phyloP scores from a whole-genome alignment of 140 eudicot genomes.

The Anethum foeniculum region DNA sequence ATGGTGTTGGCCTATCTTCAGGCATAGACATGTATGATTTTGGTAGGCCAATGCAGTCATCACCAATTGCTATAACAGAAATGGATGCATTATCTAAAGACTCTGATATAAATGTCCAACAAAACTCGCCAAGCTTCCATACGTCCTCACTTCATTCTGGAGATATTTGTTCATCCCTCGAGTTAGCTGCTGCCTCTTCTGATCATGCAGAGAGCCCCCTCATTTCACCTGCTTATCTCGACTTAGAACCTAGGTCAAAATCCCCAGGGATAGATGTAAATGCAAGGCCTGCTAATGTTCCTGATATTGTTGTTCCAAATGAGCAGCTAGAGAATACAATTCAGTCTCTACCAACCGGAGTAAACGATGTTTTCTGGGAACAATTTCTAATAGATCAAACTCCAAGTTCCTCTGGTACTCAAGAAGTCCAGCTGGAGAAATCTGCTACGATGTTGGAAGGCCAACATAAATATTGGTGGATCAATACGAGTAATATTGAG shows the following conservation, averaged over 20 bases:
- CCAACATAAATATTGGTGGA: slow-evolving; percentile 39
- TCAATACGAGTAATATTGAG: slow-evolving; percentile 30
- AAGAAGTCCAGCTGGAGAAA: slow-evolving; percentile 52
- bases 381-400: slow-evolving; percentile 63
- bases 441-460: slow-evolving; percentile 23
- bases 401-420: slow-evolving; percentile 48
- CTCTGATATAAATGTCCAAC: slow-evolving; percentile 21
- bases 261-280: slow-evolving; percentile 49
- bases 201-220: slow-evolving; percentile 33
- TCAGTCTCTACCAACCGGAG: slow-evolving; percentile 28
- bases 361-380: slow-evolving; percentile 74
- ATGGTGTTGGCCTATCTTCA: slow-evolving; percentile 17
- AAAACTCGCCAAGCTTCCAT: slow-evolving; percentile 12
- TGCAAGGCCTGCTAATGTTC: slow-evolving; percentile 30
- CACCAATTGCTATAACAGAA: slow-evolving; percentile 18
- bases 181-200: slow-evolving; percentile 16
- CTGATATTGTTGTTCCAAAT: slow-evolving; percentile 20
- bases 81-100: slow-evolving; percentile 24
- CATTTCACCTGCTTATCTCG: slow-evolving; percentile 26
- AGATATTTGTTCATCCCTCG: slow-evolving; percentile 26
- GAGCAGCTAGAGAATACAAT: neutral
- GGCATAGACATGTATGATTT: slow-evolving; percentile 24
- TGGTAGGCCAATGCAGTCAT: slow-evolving; percentile 18
- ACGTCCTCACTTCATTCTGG: slow-evolving; percentile 15
- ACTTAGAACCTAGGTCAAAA: slow-evolving; percentile 30